These are phyloP conservation scores for Neoarthrinium moseri DNA, from an alignment of 2,329 filamentous ascomycete species.

Conservation along the genomic window DNA sequence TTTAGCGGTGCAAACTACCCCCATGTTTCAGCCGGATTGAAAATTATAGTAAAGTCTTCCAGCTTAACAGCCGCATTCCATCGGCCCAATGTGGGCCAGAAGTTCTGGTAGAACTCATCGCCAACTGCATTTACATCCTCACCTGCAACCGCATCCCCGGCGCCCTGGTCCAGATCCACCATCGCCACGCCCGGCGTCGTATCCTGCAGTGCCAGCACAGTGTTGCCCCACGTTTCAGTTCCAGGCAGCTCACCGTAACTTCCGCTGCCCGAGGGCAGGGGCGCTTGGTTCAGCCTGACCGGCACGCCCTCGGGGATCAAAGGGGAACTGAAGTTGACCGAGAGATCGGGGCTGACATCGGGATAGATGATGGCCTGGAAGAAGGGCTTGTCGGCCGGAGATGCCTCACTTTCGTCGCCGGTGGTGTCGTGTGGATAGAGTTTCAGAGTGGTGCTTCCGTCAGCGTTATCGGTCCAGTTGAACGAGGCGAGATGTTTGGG, in stretches of 20 bases:
- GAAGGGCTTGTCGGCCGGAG: constrained; percentile 16
- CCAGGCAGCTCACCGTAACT: constrained; percentile 18
- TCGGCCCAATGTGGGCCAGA: constrained; percentile 8
- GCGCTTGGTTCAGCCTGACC: constrained; percentile 22
- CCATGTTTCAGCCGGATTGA: constrained; percentile 7
- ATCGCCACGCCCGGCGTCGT: constrained; percentile 1
- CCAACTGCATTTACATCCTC: constrained; percentile 9
- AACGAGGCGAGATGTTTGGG: constrained; percentile 32
- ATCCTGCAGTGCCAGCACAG: constrained; percentile 7
- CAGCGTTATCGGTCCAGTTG: constrained; percentile 19
- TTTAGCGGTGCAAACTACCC: no score
- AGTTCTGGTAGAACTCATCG: constrained; percentile 12
- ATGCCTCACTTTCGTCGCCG: constrained; percentile 4
- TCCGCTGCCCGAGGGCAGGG: constrained; percentile 19
- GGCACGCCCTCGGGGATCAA: constrained; percentile 22
- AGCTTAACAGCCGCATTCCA: constrained; percentile 3
- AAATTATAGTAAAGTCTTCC: constrained; percentile 7
- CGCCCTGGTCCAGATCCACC: constrained; percentile 10
- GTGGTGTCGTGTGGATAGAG: constrained; percentile 19
- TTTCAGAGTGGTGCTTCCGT: constrained; percentile 18
- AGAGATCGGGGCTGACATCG: constrained; percentile 12
- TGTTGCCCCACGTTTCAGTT: constrained; percentile 20
- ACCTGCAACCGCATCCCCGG: constrained; percentile 1
- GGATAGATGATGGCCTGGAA: constrained; percentile 21
- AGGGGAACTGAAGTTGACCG: constrained; percentile 10